Conservation (phyloP, 1,284 basidiomycete genomes). For the Rhodotorula sp. region DNA sequence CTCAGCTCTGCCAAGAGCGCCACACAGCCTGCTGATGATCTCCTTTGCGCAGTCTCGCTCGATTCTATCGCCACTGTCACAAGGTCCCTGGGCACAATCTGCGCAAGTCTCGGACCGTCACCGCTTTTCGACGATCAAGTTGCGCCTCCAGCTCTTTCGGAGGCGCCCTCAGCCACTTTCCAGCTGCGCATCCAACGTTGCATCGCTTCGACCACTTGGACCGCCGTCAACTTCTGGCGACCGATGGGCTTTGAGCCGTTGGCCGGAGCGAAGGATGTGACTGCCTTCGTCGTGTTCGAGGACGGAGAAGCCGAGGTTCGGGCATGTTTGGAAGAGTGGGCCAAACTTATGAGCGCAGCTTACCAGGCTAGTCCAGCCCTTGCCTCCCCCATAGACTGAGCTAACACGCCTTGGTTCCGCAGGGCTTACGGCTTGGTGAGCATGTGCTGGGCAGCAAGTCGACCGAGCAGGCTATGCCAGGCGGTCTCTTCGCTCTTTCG, state of each 20-base stretch:
- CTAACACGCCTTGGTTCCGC: not conserved
- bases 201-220: constrained; percentile 63
- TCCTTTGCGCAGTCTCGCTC: constrained; percentile 6
- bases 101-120: constrained; percentile 3
- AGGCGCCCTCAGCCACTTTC: not conserved
- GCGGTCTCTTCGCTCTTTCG: constrained; percentile 22
- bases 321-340: constrained; percentile 58
- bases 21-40: not conserved
- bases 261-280: constrained; percentile 65
- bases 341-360: constrained; percentile 55
- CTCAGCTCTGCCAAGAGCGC: not conserved
- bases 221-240: constrained; percentile 74
- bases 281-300: constrained; percentile 66
- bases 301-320: constrained; percentile 53
- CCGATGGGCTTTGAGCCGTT: constrained; percentile 70
- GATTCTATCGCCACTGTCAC: not conserved
- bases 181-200: constrained; percentile 33
- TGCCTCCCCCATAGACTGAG: not conserved
- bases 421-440: constrained; percentile 32
- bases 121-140: constrained; percentile 20
- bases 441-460: constrained; percentile 18
- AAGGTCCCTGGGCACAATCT: not conserved
- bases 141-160: constrained; percentile 4
- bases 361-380: constrained; percentile 58
- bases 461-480: constrained; percentile 3